Evolutionary conservation across 1,284 basidiomycete species (phyloP).

Genomic region (Mycena sp.): DNA sequence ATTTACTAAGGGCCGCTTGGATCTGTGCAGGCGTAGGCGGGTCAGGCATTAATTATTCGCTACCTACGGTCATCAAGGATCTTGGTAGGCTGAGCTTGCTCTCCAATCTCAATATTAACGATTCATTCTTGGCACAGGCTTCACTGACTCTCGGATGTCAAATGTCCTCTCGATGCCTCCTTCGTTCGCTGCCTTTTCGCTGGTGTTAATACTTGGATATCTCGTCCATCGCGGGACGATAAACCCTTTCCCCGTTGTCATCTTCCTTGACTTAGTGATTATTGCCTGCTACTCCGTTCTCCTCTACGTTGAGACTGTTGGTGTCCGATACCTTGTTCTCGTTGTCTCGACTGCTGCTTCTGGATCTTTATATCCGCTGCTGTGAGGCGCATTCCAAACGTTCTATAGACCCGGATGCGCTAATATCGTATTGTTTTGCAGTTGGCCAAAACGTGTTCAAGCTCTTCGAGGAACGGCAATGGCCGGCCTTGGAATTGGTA

Average conservation of each 20-base stretch:
- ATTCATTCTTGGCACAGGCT: not conserved
- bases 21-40: constrained; percentile 33
- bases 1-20: constrained; percentile 28
- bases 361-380: constrained; percentile 27
- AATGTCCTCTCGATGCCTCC: constrained; percentile 27
- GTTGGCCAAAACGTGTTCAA: constrained; percentile 32
- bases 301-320: constrained; percentile 23
- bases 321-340: constrained; percentile 28
- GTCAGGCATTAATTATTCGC: constrained; percentile 29
- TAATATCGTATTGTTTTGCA: not conserved
- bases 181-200: constrained; percentile 15
- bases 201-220: constrained; percentile 15
- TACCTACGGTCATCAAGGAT: constrained; percentile 35
- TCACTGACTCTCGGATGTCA: constrained; percentile 24
- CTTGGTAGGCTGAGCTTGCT: constrained; percentile 21
- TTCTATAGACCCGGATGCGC: not conserved
- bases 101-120: not conserved
- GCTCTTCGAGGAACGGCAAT: constrained; percentile 31
- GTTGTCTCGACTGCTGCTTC: constrained; percentile 27
- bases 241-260: constrained; percentile 20
- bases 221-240: constrained; percentile 10
- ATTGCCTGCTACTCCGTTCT: constrained; percentile 27
- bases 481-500: constrained; percentile 30
- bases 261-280: constrained; percentile 22
- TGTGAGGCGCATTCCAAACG: constrained; percentile 12